Base-by-base conservation (phyloP, 371 early-diverging fungal genomes). In the Mortierella sp. region DNA sequence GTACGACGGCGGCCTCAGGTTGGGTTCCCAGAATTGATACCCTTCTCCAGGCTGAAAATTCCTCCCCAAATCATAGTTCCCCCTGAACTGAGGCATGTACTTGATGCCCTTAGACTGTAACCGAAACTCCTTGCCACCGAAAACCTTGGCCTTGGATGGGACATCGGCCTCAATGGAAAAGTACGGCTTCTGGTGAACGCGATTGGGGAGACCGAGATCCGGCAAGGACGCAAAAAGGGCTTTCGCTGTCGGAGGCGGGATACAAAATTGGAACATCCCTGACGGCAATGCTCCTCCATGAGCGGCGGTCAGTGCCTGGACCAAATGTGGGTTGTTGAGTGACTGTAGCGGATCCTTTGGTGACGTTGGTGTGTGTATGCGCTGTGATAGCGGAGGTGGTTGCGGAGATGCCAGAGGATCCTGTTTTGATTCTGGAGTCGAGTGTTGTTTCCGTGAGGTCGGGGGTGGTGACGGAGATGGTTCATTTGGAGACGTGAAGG, bases 91-190 rank as follows among this genome's bases (percentile, higher is more conserved):
- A 1, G 43, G 70, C 68, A 77, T 70, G 14, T 48, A 68, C n/a
- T 77, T 77, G 24, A 83, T 34, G 0, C 76, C 74, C 8, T 79
- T 79, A 1, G 88, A 88, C 13, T 80, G 68, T 10, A 91, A 31
- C 19, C 81, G 79, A 47, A 93, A 90, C 31, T 90, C 90, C 64
- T 87, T 88, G 1, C 90, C 92, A 7, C 90, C 85, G 80, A 91
- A 92, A 1, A 86, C 79, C 37, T 89, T 89, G 14, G 84, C 74
- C 24, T 70, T 80, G 5, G 78, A 71, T 0, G 94, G 92, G 1
- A 87, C 87, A 75, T 95, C 92, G 0, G 68, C 70, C 5, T 87
- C 89, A 44, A 92, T 86, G 13, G 91, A 90, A 66, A 90, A 96
- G 43, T 85, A 90, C 0, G 96, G 95, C 43, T 89, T 90, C 34